Conservation (phyloP, 2,329 filamentous ascomycete species). For the Stemphylium vesicarium region DNA sequence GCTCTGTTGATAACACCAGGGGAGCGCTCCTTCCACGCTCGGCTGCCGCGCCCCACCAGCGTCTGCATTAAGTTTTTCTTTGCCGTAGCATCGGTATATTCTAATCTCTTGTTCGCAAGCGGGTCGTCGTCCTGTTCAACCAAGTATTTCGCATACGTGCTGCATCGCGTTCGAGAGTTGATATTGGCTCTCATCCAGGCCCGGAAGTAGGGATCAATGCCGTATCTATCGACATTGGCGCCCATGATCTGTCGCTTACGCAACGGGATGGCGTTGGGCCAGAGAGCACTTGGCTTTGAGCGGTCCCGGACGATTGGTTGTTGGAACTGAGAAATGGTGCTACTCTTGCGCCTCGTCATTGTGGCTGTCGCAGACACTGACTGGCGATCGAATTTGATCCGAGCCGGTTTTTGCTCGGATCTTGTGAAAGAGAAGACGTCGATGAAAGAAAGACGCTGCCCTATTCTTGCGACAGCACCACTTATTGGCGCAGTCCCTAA, state of each 20-base stretch:
- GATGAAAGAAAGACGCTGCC: constrained; percentile 25
- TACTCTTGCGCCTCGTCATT: background rate
- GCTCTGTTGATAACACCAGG: constrained; percentile 21
- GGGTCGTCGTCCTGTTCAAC: constrained; percentile 33
- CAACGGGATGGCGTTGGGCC: constrained; percentile 34
- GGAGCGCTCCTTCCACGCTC: constrained; percentile 19
- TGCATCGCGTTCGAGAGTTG: constrained; percentile 27
- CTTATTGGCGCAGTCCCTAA: background rate
- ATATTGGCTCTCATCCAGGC: constrained; percentile 34
- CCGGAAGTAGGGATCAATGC: constrained; percentile 33
- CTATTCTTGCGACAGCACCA: background rate
- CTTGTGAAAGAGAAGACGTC: constrained; percentile 19
- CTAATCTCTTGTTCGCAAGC: constrained; percentile 30
- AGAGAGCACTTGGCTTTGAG: constrained; percentile 29
- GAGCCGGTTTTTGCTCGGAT: constrained; percentile 8
- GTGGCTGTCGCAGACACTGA: constrained; percentile 11
- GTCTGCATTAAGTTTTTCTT: constrained; percentile 8
- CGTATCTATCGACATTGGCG: constrained; percentile 28
- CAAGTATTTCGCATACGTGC: constrained; percentile 34
- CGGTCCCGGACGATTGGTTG: constrained; percentile 22
- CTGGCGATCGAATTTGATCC: constrained; percentile 9
- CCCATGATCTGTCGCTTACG: constrained; percentile 27
- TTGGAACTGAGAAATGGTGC: background rate
- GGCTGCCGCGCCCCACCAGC: background rate
- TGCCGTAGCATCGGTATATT: constrained; percentile 19